Conservation (phyloP, 2,329 filamentous ascomycete genomes). For the Onygenales sp. region DNA sequence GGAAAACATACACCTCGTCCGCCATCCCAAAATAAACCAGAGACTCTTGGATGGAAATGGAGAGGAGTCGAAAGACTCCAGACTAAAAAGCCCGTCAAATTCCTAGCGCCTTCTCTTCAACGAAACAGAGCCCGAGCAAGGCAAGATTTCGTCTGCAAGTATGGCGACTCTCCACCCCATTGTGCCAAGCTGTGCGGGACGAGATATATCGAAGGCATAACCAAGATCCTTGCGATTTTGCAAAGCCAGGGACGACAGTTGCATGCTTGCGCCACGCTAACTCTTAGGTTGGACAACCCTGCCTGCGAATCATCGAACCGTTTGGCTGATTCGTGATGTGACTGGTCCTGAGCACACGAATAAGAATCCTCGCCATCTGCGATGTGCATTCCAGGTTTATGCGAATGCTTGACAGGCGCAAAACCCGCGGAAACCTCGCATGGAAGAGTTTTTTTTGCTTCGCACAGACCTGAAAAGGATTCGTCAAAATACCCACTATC, state of each 20-base stretch:
- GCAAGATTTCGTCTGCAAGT: neutral
- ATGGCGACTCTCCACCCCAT: too few relatives aligned
- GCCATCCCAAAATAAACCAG: neutral
- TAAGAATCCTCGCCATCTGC: neutral
- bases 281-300: neutral
- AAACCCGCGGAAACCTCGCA: neutral
- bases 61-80: neutral
- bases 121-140: neutral
- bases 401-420: neutral
- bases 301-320: slow-evolving; percentile 7
- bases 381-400: neutral
- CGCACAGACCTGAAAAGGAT: neutral
- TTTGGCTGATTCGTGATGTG: slow-evolving; percentile 3
- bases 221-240: neutral
- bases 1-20: neutral
- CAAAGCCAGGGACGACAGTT: neutral
- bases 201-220: too few relatives aligned
- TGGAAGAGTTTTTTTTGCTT: neutral
- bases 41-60: neutral
- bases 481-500: neutral
- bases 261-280: neutral
- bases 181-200: too few relatives aligned
- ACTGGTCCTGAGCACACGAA: slow-evolving; percentile 4
- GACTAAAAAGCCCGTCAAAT: neutral
- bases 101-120: neutral